These are phyloP conservation scores for Juglanconis juglandina DNA, from an alignment of 2,329 filamentous ascomycete species.

Conservation along the genomic window DNA sequence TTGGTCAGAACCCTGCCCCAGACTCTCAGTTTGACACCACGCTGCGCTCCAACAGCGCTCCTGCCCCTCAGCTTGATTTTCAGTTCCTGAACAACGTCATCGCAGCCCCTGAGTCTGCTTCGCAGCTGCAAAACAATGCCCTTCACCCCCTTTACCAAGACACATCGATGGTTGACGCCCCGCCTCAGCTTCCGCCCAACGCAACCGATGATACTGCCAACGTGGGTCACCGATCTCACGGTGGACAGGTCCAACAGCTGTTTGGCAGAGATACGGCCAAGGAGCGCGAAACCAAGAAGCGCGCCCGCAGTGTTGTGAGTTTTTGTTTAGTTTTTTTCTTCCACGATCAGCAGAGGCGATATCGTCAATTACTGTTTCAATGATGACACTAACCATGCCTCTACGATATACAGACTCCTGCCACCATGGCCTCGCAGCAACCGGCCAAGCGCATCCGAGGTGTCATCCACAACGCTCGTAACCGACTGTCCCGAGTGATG, in stretches of 20 bases:
- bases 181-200: background rate
- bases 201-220: background rate
- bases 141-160: background rate
- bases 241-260: background rate
- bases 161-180: background rate
- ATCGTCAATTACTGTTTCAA: background rate
- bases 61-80: too few species aligned
- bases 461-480: conserved; percentile 1
- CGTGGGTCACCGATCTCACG: background rate
- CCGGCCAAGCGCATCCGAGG: background rate
- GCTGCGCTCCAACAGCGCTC: too few species aligned
- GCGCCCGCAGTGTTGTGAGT: background rate
- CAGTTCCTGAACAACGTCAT: too few species aligned
- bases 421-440: background rate
- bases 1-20: too few species aligned
- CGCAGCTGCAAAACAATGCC: too few species aligned
- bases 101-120: too few species aligned
- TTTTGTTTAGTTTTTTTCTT: background rate
- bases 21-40: too few species aligned
- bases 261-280: background rate
- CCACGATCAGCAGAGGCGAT: background rate
- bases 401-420: background rate
- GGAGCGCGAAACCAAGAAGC: background rate
- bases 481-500: background rate
- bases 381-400: background rate